Percentiles rank a stretch among this genome's conserved stretches.
Conservation (phyloP, 2,329 filamentous ascomycete genomes). For the Pestalotiopsis sp. region DNA sequence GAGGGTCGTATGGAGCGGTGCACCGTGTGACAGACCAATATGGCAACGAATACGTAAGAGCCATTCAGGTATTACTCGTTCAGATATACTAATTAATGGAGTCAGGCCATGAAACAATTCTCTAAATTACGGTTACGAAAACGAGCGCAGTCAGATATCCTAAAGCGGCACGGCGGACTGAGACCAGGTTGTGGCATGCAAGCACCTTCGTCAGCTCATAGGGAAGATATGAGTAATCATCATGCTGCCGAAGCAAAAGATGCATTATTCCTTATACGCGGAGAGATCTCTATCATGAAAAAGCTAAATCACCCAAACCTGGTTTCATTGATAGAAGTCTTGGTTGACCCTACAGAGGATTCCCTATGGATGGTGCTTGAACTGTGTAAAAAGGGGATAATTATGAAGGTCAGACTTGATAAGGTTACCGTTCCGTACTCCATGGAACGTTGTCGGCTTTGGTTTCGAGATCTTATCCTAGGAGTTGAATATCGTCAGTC, state of each 20-base stretch:
- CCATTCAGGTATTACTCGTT: background rate
- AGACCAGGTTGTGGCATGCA: conserved; percentile 42
- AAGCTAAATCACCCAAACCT: conserved; percentile 94
- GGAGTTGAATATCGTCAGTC: conserved; percentile 87
- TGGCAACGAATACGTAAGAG: conserved; percentile 83
- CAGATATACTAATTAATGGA: background rate
- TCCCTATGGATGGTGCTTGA: conserved; percentile 98
- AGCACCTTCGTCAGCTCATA: conserved; percentile 25
- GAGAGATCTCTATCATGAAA: conserved; percentile 99
- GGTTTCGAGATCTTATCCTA: conserved; percentile 93
- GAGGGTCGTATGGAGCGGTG: conserved; percentile 92
- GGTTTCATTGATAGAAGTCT: conserved; percentile 89
- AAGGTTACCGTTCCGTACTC: conserved; percentile 83
- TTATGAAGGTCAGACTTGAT: conserved; percentile 94
- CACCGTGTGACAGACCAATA: conserved; percentile 89
- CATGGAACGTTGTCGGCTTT: conserved; percentile 80
- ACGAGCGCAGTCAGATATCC: conserved; percentile 85
- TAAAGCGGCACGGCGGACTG: conserved; percentile 51
- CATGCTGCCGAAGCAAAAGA: conserved; percentile 65
- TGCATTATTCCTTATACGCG: conserved; percentile 83
- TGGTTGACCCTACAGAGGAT: conserved; percentile 94
- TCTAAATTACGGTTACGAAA: conserved; percentile 90
- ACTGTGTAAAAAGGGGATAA: conserved; percentile 97
- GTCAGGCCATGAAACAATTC: conserved; percentile 93
- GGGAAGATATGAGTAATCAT: conserved; percentile 37